These are phyloP conservation scores for Triticum dicoccoides DNA, from an alignment of 176 grass and related monocot species.

Conservation along the genomic window DNA sequence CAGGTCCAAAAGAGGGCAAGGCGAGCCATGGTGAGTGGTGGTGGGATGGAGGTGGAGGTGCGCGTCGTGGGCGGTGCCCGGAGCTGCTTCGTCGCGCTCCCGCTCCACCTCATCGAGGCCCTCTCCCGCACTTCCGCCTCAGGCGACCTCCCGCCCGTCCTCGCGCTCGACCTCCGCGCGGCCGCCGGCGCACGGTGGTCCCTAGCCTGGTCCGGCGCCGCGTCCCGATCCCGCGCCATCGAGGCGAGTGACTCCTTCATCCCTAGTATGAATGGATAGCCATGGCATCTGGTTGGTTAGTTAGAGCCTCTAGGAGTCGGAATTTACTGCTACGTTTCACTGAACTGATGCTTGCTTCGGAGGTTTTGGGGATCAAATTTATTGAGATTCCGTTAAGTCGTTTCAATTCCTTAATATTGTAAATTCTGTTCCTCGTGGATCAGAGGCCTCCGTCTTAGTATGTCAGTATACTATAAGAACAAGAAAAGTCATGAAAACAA, in stretches of 20 bases:
- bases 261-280: not conserved
- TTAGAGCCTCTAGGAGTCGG: not conserved
- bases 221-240: constrained; percentile 60
- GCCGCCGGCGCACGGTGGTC: constrained; percentile 54
- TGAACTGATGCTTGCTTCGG: not conserved
- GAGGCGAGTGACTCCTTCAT: constrained; percentile 46
- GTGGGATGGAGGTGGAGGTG: constrained; percentile 68
- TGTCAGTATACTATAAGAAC: too few species aligned
- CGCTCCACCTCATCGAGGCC: constrained; percentile 75
- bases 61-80: constrained; percentile 55
- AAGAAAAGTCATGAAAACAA: too few species aligned
- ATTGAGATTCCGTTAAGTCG: not conserved
- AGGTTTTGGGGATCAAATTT: not conserved
- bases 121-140: constrained; percentile 57
- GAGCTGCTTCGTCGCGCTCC: constrained; percentile 91
- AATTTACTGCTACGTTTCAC: not conserved
- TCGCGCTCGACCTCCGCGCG: constrained; percentile 66
- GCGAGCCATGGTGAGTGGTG: constrained; percentile 9
- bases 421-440: not conserved
- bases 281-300: not conserved
- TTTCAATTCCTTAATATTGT: not conserved
- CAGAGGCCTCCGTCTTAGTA: not conserved
- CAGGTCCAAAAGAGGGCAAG: not conserved
- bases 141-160: constrained; percentile 63
- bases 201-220: constrained; percentile 83